These are phyloP conservation scores for Gonium pectorale DNA, from an alignment of 139 green algal genomes.

Conservation along the genomic window DNA sequence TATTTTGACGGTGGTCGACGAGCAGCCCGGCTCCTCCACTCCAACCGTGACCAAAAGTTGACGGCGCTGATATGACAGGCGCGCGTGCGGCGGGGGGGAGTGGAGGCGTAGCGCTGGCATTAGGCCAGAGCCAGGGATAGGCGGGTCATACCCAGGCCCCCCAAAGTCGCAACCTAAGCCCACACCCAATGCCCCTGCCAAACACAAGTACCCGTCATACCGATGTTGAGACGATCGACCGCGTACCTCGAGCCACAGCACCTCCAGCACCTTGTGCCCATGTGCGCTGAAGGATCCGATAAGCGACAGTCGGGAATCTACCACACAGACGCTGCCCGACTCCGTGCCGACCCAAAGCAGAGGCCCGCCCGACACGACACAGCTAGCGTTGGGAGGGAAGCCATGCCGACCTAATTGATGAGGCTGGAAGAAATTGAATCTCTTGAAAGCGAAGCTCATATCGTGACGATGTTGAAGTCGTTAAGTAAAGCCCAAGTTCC, in stretches of 20 bases:
- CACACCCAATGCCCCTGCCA: too few species aligned
- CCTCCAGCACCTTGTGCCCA: slow-evolving; percentile 59
- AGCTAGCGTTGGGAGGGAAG: slow-evolving; percentile 62
- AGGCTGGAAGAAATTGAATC: slow-evolving; percentile 81
- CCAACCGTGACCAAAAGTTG: slow-evolving; percentile 66
- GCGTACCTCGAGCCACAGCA: slow-evolving; percentile 57
- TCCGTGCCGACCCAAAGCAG: slow-evolving; percentile 71
- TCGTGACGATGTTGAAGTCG: too few species aligned
- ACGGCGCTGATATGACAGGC: neutral
- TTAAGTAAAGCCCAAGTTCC: too few species aligned
- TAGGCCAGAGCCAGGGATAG: too few species aligned
- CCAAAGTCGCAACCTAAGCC: too few species aligned
- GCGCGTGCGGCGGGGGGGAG: too few species aligned
- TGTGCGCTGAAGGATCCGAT: slow-evolving; percentile 55
- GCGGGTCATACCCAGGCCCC: too few species aligned
- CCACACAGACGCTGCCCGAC: slow-evolving; percentile 61
- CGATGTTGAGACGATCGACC: too few species aligned
- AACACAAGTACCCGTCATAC: too few species aligned
- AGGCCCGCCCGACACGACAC: slow-evolving; percentile 41
- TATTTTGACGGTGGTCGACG: slow-evolving; percentile 67
- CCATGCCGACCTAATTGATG: slow-evolving; percentile 50
- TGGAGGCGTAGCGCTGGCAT: too few species aligned
- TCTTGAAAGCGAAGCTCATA: slow-evolving; percentile 81
- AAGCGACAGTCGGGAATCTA: slow-evolving; percentile 53
- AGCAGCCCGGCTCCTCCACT: slow-evolving; percentile 67